Percentiles rank a stretch among this genome's conserved stretches.
These are phyloP conservation scores for Kodamaea restingae DNA, from an alignment of 805 yeast genomes.

Conservation along the genomic window DNA sequence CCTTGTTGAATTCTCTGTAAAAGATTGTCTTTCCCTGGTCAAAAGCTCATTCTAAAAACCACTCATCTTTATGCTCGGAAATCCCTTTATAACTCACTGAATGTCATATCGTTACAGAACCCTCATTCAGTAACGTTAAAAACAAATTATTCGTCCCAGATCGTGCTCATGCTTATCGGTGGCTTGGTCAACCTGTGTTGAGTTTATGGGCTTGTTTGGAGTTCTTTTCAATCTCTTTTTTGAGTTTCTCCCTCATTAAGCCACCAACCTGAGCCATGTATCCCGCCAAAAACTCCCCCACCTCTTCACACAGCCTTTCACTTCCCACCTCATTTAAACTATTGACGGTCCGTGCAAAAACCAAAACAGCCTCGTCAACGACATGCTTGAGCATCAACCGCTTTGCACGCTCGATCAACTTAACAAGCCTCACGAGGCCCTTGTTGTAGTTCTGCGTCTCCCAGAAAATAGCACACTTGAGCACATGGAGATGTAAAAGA, in stretches of 20 bases:
- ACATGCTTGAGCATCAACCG: conserved; percentile 43
- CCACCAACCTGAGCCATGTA: conserved; percentile 1
- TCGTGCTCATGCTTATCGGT: no score
- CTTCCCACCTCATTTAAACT: conserved; percentile 16
- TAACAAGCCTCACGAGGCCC: conserved; percentile 47
- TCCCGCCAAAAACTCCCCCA: neutral
- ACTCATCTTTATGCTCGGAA: no score
- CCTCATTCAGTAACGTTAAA: no score
- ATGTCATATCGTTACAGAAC: no score
- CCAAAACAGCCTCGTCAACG: conserved; percentile 44
- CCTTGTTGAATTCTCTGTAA: no score
- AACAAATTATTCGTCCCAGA: no score
- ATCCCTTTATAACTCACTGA: no score
- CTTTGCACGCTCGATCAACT: conserved; percentile 47
- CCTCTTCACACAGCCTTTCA: neutral
- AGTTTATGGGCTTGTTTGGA: no score
- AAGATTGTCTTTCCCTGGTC: no score
- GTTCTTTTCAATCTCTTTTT: no score
- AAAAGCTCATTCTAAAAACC: no score
- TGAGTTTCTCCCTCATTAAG: neutral
- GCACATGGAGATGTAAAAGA: conserved; percentile 42
- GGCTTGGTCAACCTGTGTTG: no score
- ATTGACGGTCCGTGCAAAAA: conserved; percentile 44
- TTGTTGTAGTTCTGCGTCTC: conserved; percentile 44
- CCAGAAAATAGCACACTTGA: conserved; percentile 44